These are phyloP conservation scores for Hemerocallis citrina DNA, from an alignment of 106 monocot species.

Conservation along the genomic window DNA sequence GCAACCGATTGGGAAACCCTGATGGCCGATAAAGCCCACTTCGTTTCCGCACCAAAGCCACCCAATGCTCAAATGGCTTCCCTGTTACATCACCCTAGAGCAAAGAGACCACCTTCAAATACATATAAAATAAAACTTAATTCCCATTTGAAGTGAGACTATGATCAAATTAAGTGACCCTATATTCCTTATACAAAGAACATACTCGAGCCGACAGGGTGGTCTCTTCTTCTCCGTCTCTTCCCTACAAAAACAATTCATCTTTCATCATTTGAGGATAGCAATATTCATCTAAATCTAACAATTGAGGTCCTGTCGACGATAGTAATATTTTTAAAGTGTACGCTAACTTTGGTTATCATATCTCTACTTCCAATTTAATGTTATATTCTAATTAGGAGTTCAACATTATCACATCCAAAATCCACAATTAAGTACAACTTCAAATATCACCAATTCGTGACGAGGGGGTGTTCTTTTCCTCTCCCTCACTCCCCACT, in stretches of 20 bases:
- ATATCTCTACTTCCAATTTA: no score
- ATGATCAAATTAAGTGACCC: background rate
- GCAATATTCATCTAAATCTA: no score
- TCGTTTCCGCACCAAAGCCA: constrained; percentile 20
- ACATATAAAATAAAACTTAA: background rate
- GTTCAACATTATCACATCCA: no score
- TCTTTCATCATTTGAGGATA: no score
- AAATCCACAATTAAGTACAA: no score
- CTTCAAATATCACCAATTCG: no score
- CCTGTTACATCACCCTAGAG: constrained; percentile 17
- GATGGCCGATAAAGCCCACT: constrained; percentile 16
- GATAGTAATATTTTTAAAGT: no score
- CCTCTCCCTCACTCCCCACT: no score
- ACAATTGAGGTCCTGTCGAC: no score
- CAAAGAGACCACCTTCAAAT: constrained; percentile 19
- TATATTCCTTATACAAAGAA: background rate
- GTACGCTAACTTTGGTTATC: no score
- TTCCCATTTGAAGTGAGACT: background rate
- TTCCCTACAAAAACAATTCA: constrained; percentile 14
- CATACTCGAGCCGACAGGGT: constrained; percentile 12
- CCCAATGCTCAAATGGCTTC: constrained; percentile 18
- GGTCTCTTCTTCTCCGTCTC: constrained; percentile 11
- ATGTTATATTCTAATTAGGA: no score
- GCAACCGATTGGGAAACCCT: constrained; percentile 18
- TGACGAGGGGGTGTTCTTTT: no score